A percentile compares a stretch with the other conserved stretches of the same genome.
Evolutionary conservation across 257 asterid species (phyloP).

Genomic region (Fraxinus excelsior): DNA sequence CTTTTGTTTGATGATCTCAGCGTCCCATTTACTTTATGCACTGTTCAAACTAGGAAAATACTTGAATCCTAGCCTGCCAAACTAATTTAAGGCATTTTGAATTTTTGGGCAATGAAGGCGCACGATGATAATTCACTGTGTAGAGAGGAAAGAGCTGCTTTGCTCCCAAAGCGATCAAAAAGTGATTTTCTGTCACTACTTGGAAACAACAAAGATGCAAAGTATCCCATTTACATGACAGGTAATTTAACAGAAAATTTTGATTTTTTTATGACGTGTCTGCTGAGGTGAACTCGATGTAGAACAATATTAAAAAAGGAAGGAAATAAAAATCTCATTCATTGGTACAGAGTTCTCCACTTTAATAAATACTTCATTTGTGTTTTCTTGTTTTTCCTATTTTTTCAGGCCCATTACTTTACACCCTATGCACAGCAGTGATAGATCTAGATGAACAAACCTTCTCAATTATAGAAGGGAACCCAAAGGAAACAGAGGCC

Average conservation of each 20-base stretch:
- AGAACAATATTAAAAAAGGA: background rate
- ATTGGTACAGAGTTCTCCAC: background rate
- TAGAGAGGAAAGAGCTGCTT: constrained; percentile 68
- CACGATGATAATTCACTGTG: constrained; percentile 67
- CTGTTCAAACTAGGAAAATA: background rate
- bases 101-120: constrained; percentile 52
- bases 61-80: background rate
- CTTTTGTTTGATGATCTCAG: background rate
- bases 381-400: background rate
- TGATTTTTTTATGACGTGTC: background rate
- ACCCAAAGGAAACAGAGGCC: constrained; percentile 34
- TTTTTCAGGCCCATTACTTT: constrained; percentile 66
- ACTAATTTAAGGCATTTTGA: background rate
- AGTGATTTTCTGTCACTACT: constrained; percentile 63
- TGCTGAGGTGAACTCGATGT: background rate
- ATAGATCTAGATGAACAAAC: constrained; percentile 47
- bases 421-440: constrained; percentile 47
- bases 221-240: constrained; percentile 79
- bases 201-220: constrained; percentile 51
- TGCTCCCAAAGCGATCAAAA: constrained; percentile 61
- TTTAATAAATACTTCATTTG: background rate
- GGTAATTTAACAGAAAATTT: constrained; percentile 39
- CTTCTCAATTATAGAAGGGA: constrained; percentile 43
- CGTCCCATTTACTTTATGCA: background rate
- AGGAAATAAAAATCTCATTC: background rate